These are phyloP conservation scores for Coniochaeta sp. DNA, from an alignment of 2,329 filamentous ascomycete genomes.

Conservation along the genomic window DNA sequence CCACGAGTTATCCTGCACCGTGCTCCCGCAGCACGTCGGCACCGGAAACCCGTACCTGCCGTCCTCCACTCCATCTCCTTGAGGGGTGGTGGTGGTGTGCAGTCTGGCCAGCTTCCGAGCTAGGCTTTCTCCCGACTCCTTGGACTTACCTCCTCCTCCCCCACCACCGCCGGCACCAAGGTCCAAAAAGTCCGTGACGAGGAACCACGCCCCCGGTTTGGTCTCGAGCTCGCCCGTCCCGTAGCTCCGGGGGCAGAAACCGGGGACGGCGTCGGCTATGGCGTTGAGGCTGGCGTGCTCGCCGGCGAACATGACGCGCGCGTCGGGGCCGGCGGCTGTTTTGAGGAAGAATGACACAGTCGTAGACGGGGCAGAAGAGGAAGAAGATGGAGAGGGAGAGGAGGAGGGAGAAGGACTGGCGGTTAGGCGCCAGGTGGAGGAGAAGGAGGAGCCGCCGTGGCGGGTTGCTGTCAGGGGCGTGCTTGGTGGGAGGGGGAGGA, in stretches of 20 bases:
- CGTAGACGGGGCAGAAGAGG: slow-evolving; percentile 21
- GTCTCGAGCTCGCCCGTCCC: slow-evolving; percentile 58
- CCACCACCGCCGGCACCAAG: slow-evolving; percentile 36
- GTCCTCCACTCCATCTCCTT: slow-evolving; percentile 51
- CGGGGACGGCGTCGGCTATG: slow-evolving; percentile 64
- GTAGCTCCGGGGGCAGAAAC: slow-evolving; percentile 68
- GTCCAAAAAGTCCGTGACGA: slow-evolving; percentile 76
- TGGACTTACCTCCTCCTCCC: no score
- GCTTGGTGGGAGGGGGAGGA: not conserved
- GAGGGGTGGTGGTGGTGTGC: slow-evolving; percentile 66
- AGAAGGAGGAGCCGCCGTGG: slow-evolving; percentile 2
- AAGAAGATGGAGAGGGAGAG: slow-evolving; percentile 2
- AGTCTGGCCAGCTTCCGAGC: slow-evolving; percentile 72
- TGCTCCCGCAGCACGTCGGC: slow-evolving; percentile 80
- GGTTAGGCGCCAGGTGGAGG: slow-evolving; percentile 2
- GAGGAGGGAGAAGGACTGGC: not conserved
- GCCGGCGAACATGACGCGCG: slow-evolving; percentile 66
- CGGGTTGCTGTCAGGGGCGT: not conserved
- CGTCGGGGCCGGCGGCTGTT: slow-evolving; percentile 51
- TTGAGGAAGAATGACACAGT: slow-evolving; percentile 62
- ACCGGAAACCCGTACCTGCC: slow-evolving; percentile 80
- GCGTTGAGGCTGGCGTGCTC: slow-evolving; percentile 82
- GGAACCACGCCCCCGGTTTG: slow-evolving; percentile 45
- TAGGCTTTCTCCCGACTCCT: slow-evolving; percentile 48
- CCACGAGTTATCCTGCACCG: slow-evolving; percentile 72